These are phyloP conservation scores for Sicyos baderoa DNA, from an alignment of 306 rosid species.

Conservation along the genomic window DNA sequence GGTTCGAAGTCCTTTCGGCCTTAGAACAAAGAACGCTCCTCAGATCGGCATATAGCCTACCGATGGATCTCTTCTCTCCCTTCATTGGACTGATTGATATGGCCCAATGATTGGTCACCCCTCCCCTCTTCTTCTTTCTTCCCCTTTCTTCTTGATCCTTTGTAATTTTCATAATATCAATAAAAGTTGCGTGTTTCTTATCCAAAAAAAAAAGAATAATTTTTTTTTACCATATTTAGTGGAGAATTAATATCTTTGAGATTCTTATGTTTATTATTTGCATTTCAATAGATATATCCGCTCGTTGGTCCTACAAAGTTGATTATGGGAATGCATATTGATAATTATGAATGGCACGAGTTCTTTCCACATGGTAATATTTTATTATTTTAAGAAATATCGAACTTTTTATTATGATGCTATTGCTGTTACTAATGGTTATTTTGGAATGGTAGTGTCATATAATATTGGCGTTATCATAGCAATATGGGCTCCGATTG, in stretches of 20 bases:
- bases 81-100: no score
- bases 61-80: no score
- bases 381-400: conserved; percentile 14
- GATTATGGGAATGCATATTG: conserved; percentile 60
- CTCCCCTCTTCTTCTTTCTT: no score
- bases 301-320: conserved; percentile 76
- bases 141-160: no score
- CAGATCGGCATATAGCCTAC: no score
- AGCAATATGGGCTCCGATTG: conserved; percentile 94
- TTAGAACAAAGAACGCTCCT: no score
- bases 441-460: conserved; percentile 39
- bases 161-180: no score
- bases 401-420: not conserved
- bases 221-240: conserved; percentile 5
- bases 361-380: conserved; percentile 80
- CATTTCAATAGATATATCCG: conserved; percentile 57
- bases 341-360: conserved; percentile 87
- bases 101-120: no score
- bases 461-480: conserved; percentile 52
- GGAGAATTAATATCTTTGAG: not conserved
- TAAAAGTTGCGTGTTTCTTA: no score
- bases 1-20: no score
- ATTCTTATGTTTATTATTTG: conserved; percentile 21
- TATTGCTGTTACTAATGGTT: conserved; percentile 21
- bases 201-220: no score